Base-by-base conservation (phyloP, 345 rosid species). In the Punica granatum region DNA sequence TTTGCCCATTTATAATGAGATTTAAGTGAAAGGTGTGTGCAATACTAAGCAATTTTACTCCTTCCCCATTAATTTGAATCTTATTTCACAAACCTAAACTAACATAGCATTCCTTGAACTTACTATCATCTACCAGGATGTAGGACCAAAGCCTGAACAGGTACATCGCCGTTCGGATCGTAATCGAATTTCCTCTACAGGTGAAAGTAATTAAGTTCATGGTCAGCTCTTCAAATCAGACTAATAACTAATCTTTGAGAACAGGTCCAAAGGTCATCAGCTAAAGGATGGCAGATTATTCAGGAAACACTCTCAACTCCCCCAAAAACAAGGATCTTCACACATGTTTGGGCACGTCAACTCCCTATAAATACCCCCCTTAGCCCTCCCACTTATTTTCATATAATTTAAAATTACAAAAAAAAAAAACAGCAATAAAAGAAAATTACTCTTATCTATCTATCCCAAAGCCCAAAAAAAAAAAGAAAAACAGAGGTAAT, bases 281-380 rank as follows among this genome's bases (percentile, higher is more conserved):
- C 67, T 49, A 64, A 3, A 41, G 2, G 25, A 25, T 42, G 30
- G 67, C 35, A 44, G 68, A 19, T 65, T 31, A 65, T 65, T 44
- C 54, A 32, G 1, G n/a, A 21, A 31, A 44, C 54, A 32, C 2
- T n/a, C 21, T 9, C 3, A 42, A 2, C 56, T 9, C 18, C 16
- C 34, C 56, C 58, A 43, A 32, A 19, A 65, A 30, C 56, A 4
- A 35, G 68, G 68, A 65, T 9, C 68, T 43, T 44, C 58, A 12
- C 33, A 30, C 58, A 11, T 65, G n/a, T 19, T 21, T 49, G 26
- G 54, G 16, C 18, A 6, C 66, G 25, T 21, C 26, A 65, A 31
- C 0, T 4, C 37, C 7, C 37, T 19, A 44, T 44, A 65, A 44
- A 51, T 65, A 14, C n/a, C 39, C 19, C 26, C 1, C 28, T 7